Evolutionary conservation across 495 filamentous ascomycete genomes (phyloP).

Genomic region (Aspergillus homomorphus): DNA sequence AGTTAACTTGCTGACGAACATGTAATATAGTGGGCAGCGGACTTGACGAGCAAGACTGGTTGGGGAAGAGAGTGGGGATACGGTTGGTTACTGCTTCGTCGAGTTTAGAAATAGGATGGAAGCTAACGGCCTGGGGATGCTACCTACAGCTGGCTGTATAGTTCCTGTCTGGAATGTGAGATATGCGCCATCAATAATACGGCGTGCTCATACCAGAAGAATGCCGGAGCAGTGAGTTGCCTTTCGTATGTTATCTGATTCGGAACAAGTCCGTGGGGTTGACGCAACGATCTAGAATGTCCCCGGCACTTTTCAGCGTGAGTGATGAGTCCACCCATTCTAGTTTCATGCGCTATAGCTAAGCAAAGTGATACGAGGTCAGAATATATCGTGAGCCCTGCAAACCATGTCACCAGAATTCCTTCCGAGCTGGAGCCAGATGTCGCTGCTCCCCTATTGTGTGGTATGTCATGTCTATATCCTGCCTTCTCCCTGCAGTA

Average conservation of each 20-base stretch:
- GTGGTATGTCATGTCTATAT: conserved; percentile 26
- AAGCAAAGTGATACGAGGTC: not conserved
- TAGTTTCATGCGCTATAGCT: not conserved
- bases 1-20: conserved; percentile 2
- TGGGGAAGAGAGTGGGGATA: conserved; percentile 37
- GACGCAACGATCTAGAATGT: conserved; percentile 32
- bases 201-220: conserved; percentile 42
- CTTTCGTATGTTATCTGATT: not conserved
- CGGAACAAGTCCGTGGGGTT: not conserved
- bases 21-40: conserved; percentile 27
- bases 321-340: conserved; percentile 4
- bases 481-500: not conserved
- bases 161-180: conserved; percentile 42
- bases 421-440: conserved; percentile 32
- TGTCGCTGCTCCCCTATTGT: conserved; percentile 38
- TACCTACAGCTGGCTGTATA: conserved; percentile 41
- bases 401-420: conserved; percentile 40
- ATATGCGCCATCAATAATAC: conserved; percentile 48
- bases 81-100: conserved; percentile 31
- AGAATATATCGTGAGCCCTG: conserved; percentile 44
- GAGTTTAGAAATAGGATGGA: not conserved
- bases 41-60: conserved; percentile 31
- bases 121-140: not conserved
- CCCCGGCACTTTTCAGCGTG: conserved; percentile 46
- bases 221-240: conserved; percentile 42